Evolutionary conservation across 2,329 filamentous ascomycete genomes (phyloP).

Genomic region (Berkeleyomyces rouxiae): DNA sequence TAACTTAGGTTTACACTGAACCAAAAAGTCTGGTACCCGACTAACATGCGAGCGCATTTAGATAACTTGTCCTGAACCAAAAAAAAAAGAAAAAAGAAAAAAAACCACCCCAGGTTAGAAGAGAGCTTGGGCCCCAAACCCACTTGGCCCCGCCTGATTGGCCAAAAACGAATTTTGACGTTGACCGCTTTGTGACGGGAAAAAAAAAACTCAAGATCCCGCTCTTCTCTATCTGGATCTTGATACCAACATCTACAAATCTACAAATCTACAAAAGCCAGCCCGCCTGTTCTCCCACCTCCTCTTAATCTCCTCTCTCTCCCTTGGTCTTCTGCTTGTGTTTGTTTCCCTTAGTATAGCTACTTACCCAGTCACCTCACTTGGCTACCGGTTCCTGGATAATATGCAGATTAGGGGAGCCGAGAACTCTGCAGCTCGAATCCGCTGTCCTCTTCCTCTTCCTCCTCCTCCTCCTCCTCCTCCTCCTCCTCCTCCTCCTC

Average conservation of each 20-base stretch:
- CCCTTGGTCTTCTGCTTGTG: neutral
- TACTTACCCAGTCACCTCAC: neutral
- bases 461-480: neutral
- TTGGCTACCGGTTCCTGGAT: neutral
- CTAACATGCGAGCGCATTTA: too few species aligned
- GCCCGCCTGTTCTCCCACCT: neutral
- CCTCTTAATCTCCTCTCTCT: neutral
- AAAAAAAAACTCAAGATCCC: neutral
- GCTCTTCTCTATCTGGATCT: too few species aligned
- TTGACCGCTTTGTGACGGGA: slow-evolving; percentile 9
- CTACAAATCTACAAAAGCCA: too few species aligned
- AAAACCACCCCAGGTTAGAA: slow-evolving; percentile 8
- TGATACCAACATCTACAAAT: too few species aligned
- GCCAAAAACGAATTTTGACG: slow-evolving; percentile 5
- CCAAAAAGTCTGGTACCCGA: too few species aligned
- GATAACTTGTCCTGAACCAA: too few species aligned
- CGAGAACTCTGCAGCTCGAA: neutral
- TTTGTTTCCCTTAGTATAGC: neutral
- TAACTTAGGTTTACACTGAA: too few species aligned
- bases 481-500: neutral
- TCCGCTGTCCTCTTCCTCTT: neutral
- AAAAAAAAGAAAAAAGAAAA: neutral
- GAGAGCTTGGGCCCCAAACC: slow-evolving; percentile 8
- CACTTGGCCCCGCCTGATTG: slow-evolving; percentile 14
- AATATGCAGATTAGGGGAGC: neutral